phyloP scores from a whole-genome alignment of 352 stramenopile genomes.

The Pythium biforme region DNA sequence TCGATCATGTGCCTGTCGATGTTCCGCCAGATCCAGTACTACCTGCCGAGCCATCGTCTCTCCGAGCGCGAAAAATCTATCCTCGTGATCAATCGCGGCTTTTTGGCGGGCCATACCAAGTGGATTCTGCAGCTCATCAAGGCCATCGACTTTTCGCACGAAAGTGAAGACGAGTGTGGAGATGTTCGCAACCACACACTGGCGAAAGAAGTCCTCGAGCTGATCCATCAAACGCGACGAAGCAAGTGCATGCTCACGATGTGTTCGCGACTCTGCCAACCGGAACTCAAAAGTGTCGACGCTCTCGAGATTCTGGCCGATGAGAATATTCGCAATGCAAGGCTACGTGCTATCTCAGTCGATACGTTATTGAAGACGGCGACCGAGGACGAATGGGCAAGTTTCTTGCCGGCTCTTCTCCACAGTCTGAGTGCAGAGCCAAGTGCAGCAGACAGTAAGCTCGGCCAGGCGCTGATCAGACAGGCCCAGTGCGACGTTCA shows the following conservation, averaged over 20 bases:
- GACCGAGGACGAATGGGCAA: constrained; percentile 78
- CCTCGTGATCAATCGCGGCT: constrained; percentile 78
- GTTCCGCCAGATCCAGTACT: constrained; percentile 89
- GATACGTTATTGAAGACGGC: constrained; percentile 63
- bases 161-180: constrained; percentile 41
- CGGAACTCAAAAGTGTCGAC: constrained; percentile 72
- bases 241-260: constrained; percentile 88
- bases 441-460: constrained; percentile 58
- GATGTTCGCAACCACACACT: constrained; percentile 33
- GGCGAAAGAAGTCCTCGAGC: constrained; percentile 54
- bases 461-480: constrained; percentile 64
- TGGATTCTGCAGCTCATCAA: constrained; percentile 86
- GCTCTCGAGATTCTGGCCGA: constrained; percentile 76
- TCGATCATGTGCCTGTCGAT: constrained; percentile 89
- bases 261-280: constrained; percentile 79
- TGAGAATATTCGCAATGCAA: constrained; percentile 58
- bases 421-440: constrained; percentile 74
- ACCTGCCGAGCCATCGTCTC: constrained; percentile 72
- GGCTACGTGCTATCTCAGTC: constrained; percentile 58
- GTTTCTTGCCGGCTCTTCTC: constrained; percentile 69
- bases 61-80: constrained; percentile 72
- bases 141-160: constrained; percentile 68
- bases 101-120: constrained; percentile 75
- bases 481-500: constrained; percentile 76
- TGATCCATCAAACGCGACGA: constrained; percentile 63